Evolutionary conservation across 2,329 filamentous ascomycete species (phyloP).

Genomic region (Epichloe sp.): DNA sequence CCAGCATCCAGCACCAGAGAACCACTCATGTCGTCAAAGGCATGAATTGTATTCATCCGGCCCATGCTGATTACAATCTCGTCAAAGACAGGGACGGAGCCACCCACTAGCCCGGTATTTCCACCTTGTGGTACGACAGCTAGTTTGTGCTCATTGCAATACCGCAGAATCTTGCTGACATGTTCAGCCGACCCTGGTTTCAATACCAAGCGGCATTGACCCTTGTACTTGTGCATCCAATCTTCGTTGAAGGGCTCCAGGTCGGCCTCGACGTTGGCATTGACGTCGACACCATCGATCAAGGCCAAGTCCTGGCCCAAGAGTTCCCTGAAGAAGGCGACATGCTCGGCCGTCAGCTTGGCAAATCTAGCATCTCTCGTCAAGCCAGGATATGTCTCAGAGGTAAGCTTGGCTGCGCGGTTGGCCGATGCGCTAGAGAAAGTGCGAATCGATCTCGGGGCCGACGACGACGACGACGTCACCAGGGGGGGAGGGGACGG

Average conservation of each 20-base stretch:
- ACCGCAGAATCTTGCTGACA: slow-evolving; percentile 79
- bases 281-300: slow-evolving; percentile 64
- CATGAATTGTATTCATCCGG: slow-evolving; percentile 82
- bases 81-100: slow-evolving; percentile 92
- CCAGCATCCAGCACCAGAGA: slow-evolving; percentile 84
- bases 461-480: slow-evolving; percentile 11
- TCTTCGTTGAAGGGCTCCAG: slow-evolving; percentile 89
- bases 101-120: slow-evolving; percentile 91
- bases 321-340: slow-evolving; percentile 69
- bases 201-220: slow-evolving; percentile 74
- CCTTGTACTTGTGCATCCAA: slow-evolving; percentile 98
- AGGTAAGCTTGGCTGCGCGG: slow-evolving; percentile 52
- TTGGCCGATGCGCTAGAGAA: slow-evolving; percentile 13
- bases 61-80: slow-evolving; percentile 89
- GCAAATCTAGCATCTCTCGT: slow-evolving; percentile 67
- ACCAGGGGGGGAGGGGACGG: slow-evolving; percentile 10
- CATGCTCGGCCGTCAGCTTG: slow-evolving; percentile 62
- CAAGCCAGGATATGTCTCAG: slow-evolving; percentile 73
- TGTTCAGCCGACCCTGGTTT: slow-evolving; percentile 77
- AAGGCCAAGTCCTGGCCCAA: slow-evolving; percentile 68
- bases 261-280: slow-evolving; percentile 58
- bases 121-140: slow-evolving; percentile 95
- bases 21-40: slow-evolving; percentile 87
- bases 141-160: slow-evolving; percentile 87
- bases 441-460: slow-evolving; percentile 10